Conservation (phyloP, 2,329 filamentous ascomycete species). For the Ustulina deusta region DNA sequence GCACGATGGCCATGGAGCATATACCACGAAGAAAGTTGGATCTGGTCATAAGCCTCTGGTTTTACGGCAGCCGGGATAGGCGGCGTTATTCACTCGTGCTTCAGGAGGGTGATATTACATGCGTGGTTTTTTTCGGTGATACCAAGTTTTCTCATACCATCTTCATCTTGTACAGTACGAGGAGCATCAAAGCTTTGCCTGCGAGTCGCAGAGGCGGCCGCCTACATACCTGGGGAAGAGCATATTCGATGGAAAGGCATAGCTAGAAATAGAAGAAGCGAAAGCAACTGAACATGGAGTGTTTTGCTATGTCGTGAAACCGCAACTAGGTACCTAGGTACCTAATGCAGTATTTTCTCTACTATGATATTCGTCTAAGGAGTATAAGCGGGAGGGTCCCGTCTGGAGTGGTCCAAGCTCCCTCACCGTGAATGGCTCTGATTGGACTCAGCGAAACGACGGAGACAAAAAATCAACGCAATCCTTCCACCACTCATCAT, state of each 20-base stretch:
- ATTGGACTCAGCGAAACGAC: conserved; percentile 40
- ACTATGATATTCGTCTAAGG: conserved; percentile 1
- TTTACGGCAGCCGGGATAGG: conserved; percentile 34
- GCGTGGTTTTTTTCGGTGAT: conserved; percentile 30
- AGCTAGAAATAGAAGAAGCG: conserved; percentile 29
- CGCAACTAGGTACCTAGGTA: too few relatives aligned
- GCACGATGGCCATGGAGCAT: conserved; percentile 15
- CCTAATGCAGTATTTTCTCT: neutral
- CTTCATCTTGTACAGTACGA: conserved; percentile 31
- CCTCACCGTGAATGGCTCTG: conserved; percentile 32
- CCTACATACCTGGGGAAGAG: conserved; percentile 9
- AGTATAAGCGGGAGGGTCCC: too few relatives aligned
- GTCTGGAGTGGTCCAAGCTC: conserved; percentile 41
- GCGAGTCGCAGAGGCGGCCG: neutral
- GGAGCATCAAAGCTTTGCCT: conserved; percentile 17
- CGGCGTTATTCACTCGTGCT: conserved; percentile 34
- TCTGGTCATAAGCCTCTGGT: conserved; percentile 34
- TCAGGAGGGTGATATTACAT: conserved; percentile 34
- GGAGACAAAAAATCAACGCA: conserved; percentile 49
- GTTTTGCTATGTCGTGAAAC: neutral
- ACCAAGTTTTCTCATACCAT: conserved; percentile 29
- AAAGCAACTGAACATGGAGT: neutral
- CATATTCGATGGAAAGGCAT: conserved; percentile 5
- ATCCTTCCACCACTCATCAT: conserved; percentile 40
- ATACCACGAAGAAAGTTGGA: conserved; percentile 29